A percentile compares a stretch with the other conserved stretches of the same genome.
phyloP scores from a whole-genome alignment of 1,284 basidiomycete species.

The Cutaneotrichosporon sp. region DNA sequence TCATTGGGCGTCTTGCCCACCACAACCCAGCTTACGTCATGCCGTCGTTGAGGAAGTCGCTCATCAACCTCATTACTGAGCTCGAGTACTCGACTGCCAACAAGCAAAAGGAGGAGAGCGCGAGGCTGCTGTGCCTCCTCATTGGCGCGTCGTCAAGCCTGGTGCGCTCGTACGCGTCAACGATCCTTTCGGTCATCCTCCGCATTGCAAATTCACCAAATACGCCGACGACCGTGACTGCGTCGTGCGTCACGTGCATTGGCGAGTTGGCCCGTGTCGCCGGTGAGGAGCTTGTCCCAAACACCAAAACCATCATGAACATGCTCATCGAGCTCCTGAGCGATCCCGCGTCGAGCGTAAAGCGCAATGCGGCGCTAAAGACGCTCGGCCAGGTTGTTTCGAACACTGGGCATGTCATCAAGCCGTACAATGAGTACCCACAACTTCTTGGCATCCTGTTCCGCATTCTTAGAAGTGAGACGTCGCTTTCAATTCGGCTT shows the following conservation, averaged over 20 bases:
- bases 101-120: conserved; percentile 80
- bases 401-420: conserved; percentile 90
- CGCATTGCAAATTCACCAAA: conserved; percentile 72
- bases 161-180: conserved; percentile 95
- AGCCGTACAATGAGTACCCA: conserved; percentile 85
- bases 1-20: conserved; percentile 89
- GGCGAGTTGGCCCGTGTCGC: conserved; percentile 91
- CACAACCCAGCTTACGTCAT: conserved; percentile 99
- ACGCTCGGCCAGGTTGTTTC: conserved; percentile 94
- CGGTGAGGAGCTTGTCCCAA: conserved; percentile 80
- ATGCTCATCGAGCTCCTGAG: conserved; percentile 83
- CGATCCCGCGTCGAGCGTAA: conserved; percentile 67
- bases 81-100: conserved; percentile 92
- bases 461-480: conserved; percentile 80
- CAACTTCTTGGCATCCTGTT: conserved; percentile 82
- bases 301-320: conserved; percentile 81
- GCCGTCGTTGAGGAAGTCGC: conserved; percentile 90
- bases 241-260: conserved; percentile 87
- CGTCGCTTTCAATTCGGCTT: conserved; percentile 66
- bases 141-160: conserved; percentile 86
- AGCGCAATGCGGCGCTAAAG: conserved; percentile 89
- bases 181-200: conserved; percentile 86
- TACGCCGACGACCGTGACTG: conserved; percentile 77
- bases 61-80: conserved; percentile 95
- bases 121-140: conserved; percentile 76